Percentiles rank a stretch among this genome's conserved stretches.
These are phyloP conservation scores for Tylopilus cervinicoccineus DNA, from an alignment of 768 basidiomycete species.

Conservation along the genomic window DNA sequence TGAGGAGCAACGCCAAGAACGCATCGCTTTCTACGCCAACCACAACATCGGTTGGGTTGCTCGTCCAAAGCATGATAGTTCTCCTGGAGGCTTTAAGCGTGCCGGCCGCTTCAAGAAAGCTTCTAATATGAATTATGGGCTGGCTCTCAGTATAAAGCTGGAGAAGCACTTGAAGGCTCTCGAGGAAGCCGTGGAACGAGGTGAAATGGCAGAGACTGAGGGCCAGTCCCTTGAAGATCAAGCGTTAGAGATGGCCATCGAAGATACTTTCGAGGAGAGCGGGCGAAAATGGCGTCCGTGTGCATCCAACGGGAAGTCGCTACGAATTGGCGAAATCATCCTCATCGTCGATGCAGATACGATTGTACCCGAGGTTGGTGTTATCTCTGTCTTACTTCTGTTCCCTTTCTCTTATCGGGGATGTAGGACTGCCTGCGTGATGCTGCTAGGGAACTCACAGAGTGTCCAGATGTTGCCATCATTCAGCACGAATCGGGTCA, in stretches of 20 bases:
- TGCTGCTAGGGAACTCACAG: conserved; percentile 79
- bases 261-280: conserved; percentile 64
- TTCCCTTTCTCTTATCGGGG: not conserved
- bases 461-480: conserved; percentile 84
- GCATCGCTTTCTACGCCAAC: conserved; percentile 50
- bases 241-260: conserved; percentile 67
- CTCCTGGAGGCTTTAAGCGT: conserved; percentile 29
- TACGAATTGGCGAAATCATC: conserved; percentile 77
- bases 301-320: conserved; percentile 69
- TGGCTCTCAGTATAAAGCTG: conserved; percentile 38
- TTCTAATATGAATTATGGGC: conserved; percentile 85
- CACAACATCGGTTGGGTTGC: conserved; percentile 61
- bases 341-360: conserved; percentile 89
- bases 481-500: conserved; percentile 84
- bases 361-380: conserved; percentile 64
- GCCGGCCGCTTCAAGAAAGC: conserved; percentile 92
- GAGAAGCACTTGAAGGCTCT: conserved; percentile 42
- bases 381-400: not conserved
- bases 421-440: conserved; percentile 81
- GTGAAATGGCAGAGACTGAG: conserved; percentile 41
- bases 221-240: conserved; percentile 52
- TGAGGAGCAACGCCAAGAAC: conserved; percentile 42
- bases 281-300: conserved; percentile 64
- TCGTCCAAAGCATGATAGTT: conserved; percentile 44
- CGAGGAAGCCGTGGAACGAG: conserved; percentile 36